These are phyloP conservation scores for Ogataea methylovora DNA, from an alignment of 805 yeast species.

Conservation along the genomic window DNA sequence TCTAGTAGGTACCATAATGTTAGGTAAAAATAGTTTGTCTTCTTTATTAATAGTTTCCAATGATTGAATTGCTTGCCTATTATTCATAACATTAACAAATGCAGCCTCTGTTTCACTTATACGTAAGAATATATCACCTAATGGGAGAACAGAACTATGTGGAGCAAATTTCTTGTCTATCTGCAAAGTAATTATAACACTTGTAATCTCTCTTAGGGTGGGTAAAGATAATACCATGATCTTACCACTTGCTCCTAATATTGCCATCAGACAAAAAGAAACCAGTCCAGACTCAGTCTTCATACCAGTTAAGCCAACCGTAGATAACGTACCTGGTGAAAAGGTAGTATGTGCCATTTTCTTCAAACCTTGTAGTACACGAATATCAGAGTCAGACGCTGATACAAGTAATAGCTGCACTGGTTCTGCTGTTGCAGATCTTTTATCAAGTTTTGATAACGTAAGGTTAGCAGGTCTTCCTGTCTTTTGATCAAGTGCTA, in stretches of 20 bases:
- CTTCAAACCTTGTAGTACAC: constrained; percentile 54
- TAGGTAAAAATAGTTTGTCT: constrained; percentile 65
- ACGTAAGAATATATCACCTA: constrained; percentile 50
- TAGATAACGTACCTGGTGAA: constrained; percentile 38
- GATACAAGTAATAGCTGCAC: constrained; percentile 58
- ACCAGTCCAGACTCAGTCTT: constrained; percentile 13
- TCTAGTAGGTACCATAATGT: constrained; percentile 62
- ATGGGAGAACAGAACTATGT: constrained; percentile 35
- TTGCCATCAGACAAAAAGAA: constrained; percentile 21
- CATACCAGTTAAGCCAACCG: constrained; percentile 44
- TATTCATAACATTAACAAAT: constrained; percentile 42
- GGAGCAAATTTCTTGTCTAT: constrained; percentile 31
- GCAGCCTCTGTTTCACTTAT: constrained; percentile 47
- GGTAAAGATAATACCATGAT: constrained; percentile 43
- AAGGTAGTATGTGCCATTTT: constrained; percentile 60
- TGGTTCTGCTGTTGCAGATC: constrained; percentile 31
- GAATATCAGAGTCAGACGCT: constrained; percentile 49
- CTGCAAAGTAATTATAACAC: constrained; percentile 33
- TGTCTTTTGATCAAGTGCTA: constrained; percentile 47
- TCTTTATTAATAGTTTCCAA: constrained; percentile 19
- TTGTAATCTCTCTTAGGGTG: constrained; percentile 50
- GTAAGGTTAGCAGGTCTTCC: constrained; percentile 66
- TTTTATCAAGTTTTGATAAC: constrained; percentile 40
- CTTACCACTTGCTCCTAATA: constrained; percentile 20
- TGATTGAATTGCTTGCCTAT: constrained; percentile 24